Percentiles rank a stretch among this genome's conserved stretches.
Evolutionary conservation across 805 yeast species (phyloP).

Genomic region (Candida golubevii): DNA sequence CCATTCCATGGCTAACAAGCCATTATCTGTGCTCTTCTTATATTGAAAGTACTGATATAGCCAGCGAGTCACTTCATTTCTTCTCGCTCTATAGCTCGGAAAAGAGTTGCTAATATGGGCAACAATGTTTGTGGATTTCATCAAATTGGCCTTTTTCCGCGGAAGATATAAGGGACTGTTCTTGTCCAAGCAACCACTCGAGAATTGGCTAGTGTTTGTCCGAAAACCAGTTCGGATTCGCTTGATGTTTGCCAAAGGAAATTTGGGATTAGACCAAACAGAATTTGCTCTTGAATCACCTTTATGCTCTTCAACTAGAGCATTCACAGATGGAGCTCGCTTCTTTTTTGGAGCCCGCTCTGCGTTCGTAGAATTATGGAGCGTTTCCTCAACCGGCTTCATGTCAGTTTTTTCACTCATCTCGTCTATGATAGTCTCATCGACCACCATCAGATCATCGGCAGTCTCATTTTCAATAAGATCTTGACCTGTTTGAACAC

Average conservation of each 20-base stretch:
- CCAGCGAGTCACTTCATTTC: constrained; percentile 28
- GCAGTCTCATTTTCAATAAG: constrained; percentile 5
- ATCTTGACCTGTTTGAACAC: constrained; percentile 1
- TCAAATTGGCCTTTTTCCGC: constrained; percentile 18
- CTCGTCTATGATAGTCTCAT: constrained; percentile 10
- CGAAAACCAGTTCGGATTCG: constrained; percentile 1
- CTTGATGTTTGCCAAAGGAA: constrained; percentile 24
- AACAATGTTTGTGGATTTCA: constrained; percentile 25
- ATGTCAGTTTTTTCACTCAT: constrained; percentile 18
- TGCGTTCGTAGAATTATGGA: background rate
- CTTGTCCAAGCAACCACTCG: constrained; percentile 11
- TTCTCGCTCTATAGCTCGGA: constrained; percentile 25
- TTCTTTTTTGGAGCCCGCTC: constrained; percentile 13
- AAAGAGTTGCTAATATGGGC: constrained; percentile 25
- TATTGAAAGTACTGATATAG: constrained; percentile 32
- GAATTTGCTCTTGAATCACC: constrained; percentile 5
- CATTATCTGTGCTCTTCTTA: constrained; percentile 32
- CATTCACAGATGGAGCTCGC: constrained; percentile 15
- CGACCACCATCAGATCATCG: constrained; percentile 9
- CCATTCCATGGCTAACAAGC: constrained; percentile 40
- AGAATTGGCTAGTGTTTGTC: constrained; percentile 1
- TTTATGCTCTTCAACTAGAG: constrained; percentile 12
- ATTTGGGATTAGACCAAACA: constrained; percentile 14
- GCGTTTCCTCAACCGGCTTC: constrained; percentile 7
- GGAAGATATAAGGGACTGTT: constrained; percentile 19